Evolutionary conservation across 2,329 filamentous ascomycete genomes (phyloP), one percentile per base, ranked within the genome.

Genomic region (Microdochium bolleyi): DNA sequence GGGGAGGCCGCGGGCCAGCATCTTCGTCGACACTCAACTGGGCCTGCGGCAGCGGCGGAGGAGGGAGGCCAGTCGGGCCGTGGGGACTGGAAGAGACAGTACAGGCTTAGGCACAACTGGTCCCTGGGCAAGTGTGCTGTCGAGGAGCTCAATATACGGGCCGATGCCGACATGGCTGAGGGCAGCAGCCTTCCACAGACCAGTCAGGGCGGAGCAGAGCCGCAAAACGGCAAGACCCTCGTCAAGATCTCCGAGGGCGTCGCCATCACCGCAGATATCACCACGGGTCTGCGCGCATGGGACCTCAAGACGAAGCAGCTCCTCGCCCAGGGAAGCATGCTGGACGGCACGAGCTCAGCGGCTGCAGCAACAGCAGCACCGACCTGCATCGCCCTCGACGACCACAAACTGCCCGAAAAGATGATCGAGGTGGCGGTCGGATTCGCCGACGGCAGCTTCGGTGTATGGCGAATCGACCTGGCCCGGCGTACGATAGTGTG

Each of bases 71-170:
- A 85, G 51, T 72, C 78, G 48, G 74, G 78, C 59, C 63, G 80
- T 8, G 76, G 87, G 22, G 82, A 94, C 63, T 96, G 92, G 92
- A 95, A 95, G 73, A 80, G 82, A 56, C 88, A 94, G 62, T 97
- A 95, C 69, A 89, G 87, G 62, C 75, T 96, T 50, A 80, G 89
- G 48, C 88, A 96, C 65, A 97, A 97, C 70, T 97, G 94, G 94
- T 82, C 88, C 1, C 82, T 79, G 56, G 94, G 92, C 0, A 84
- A 82, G 59, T 95, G 90, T 62, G 86, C 82, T 37, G 83, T 96
- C 13, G 84, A 87, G 34, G 88, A 95, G 67, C 80, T 96, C 27
- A 77, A 72, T 76, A 51, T 72, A 57, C 53, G 62, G 30, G 49
- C 54, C 19, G 60, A 62, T 10, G 19, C 44, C 8, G n/a, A 55